Evolutionary conservation across 108 stramenopile genomes (phyloP).

Genomic region (Nitzschia palea): DNA sequence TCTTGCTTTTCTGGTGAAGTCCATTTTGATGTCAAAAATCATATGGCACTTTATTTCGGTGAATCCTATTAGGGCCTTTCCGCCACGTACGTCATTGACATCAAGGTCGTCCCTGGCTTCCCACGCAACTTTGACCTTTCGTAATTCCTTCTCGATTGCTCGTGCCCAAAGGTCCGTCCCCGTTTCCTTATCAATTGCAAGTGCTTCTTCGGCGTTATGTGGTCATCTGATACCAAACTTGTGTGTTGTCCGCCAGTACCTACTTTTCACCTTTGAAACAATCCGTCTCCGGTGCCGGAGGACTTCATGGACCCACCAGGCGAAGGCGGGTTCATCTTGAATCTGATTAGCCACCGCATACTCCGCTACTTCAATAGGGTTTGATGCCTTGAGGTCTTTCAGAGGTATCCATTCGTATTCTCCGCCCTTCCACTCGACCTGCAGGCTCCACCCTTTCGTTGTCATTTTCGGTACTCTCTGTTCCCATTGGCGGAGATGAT

Average conservation of each 20-base stretch:
- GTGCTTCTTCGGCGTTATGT: conserved; percentile 30
- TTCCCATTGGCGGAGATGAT: not conserved
- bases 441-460: conserved; percentile 50
- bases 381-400: conserved; percentile 43
- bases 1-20: conserved; percentile 18
- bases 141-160: conserved; percentile 42
- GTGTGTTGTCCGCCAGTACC: conserved; percentile 39
- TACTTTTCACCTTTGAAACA: conserved; percentile 33
- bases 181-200: conserved; percentile 30
- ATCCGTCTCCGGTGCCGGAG: conserved; percentile 22
- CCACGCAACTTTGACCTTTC: conserved; percentile 35
- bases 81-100: conserved; percentile 17
- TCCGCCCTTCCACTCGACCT: conserved; percentile 42
- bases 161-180: conserved; percentile 31
- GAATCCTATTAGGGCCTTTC: conserved; percentile 14
- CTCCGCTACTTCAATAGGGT: conserved; percentile 51
- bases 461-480: conserved; percentile 28
- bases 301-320: conserved; percentile 46
- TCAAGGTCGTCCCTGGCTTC: conserved; percentile 14
- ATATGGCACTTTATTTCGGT: conserved; percentile 29
- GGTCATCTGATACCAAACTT: conserved; percentile 34
- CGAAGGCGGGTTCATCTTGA: conserved; percentile 40
- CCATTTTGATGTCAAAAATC: conserved; percentile 51
- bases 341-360: conserved; percentile 35
- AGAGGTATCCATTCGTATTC: conserved; percentile 27